These are phyloP conservation scores for Panaeolus papilionaceus DNA, from an alignment of 768 basidiomycete genomes.

Conservation along the genomic window DNA sequence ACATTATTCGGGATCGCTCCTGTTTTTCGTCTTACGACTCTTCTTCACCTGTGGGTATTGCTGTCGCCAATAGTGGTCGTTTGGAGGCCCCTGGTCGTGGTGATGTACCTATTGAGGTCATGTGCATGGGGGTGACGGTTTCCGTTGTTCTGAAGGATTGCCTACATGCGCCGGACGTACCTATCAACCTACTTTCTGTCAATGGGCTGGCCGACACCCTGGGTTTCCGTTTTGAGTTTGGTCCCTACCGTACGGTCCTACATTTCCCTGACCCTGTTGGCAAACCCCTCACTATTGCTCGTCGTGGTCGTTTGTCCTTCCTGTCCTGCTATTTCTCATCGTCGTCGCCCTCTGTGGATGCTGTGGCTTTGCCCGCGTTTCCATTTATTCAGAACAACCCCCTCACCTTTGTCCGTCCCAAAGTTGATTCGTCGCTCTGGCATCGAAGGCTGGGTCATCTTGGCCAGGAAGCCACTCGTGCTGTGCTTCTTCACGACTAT, in stretches of 20 bases:
- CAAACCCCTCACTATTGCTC: background rate
- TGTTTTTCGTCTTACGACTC: slow-evolving; percentile 28
- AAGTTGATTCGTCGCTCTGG: slow-evolving; percentile 16
- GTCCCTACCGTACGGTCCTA: background rate
- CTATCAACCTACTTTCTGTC: slow-evolving; percentile 32
- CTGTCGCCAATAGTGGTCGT: slow-evolving; percentile 29
- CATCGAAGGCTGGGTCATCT: slow-evolving; percentile 23
- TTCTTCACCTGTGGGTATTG: slow-evolving; percentile 13
- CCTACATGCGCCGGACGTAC: slow-evolving; percentile 31
- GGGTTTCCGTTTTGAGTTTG: background rate
- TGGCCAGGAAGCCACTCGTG: slow-evolving; percentile 13
- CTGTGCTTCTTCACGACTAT: slow-evolving; percentile 8
- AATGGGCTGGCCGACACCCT: slow-evolving; percentile 25
- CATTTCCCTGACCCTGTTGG: background rate
- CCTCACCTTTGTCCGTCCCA: background rate
- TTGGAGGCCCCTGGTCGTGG: slow-evolving; percentile 22
- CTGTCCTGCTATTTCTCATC: slow-evolving; percentile 14
- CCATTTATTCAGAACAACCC: background rate
- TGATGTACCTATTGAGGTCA: slow-evolving; percentile 20
- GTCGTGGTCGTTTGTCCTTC: slow-evolving; percentile 12
- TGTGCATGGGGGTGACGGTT: slow-evolving; percentile 12
- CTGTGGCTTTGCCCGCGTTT: slow-evolving; percentile 5
- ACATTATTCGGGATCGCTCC: slow-evolving; percentile 24
- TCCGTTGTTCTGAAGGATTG: slow-evolving; percentile 24
- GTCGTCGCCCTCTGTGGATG: slow-evolving; percentile 3